Conservation (phyloP, 257 asterid species). For the Solanum megistacrolobum region DNA sequence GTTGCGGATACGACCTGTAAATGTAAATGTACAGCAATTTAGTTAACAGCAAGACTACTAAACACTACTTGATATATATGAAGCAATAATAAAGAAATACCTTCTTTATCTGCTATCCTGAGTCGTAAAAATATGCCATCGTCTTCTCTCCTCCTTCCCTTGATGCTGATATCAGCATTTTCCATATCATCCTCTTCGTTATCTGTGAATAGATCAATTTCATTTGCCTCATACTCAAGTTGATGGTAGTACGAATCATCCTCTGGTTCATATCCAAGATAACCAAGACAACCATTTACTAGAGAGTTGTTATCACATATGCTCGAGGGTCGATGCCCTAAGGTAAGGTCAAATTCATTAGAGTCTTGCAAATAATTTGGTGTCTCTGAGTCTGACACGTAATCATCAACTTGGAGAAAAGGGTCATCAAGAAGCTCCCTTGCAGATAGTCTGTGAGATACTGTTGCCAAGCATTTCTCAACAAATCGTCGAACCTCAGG, state of each 20-base stretch:
- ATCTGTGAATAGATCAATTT: constrained; percentile 40
- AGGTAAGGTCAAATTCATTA: constrained; percentile 28
- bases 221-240: constrained; percentile 33
- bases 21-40: not conserved
- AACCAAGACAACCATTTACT: constrained; percentile 41
- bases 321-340: constrained; percentile 42
- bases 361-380: constrained; percentile 30
- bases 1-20: constrained; percentile 68
- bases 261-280: constrained; percentile 36
- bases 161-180: constrained; percentile 48
- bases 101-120: constrained; percentile 82
- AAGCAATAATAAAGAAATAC: constrained; percentile 17
- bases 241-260: constrained; percentile 31
- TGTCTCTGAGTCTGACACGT: constrained; percentile 28
- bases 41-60: not conserved
- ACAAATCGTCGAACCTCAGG: constrained; percentile 74
- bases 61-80: not conserved
- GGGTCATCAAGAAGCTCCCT: constrained; percentile 85
- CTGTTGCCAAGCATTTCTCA: constrained; percentile 81
- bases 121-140: constrained; percentile 61
- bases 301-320: constrained; percentile 35
- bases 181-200: constrained; percentile 46
- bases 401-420: constrained; percentile 62
- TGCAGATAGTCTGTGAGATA: constrained; percentile 63
- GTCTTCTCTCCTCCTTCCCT: constrained; percentile 59